Evolutionary conservation across 2,329 filamentous ascomycete genomes (phyloP).

Genomic region (Aspergillus persii): DNA sequence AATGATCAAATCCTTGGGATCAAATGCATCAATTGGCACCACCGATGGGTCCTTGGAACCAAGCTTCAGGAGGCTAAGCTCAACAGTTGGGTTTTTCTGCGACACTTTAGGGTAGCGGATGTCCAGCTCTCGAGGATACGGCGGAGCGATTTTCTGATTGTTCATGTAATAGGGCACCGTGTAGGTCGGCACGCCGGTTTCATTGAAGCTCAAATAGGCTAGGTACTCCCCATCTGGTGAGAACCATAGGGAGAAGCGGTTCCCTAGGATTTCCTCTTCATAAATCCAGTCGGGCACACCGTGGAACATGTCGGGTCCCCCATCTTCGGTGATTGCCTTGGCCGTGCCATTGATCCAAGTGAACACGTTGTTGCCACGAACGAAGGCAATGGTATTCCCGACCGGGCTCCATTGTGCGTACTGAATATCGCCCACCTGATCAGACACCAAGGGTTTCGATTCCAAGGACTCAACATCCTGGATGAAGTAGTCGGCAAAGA

Average conservation of each 20-base stretch:
- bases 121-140: constrained; percentile 62
- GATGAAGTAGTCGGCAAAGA: constrained; percentile 65
- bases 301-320: constrained; percentile 80
- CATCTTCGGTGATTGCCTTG: constrained; percentile 72
- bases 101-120: constrained; percentile 69
- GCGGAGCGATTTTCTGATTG: constrained; percentile 54
- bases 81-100: constrained; percentile 64
- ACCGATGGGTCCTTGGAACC: constrained; percentile 45
- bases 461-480: constrained; percentile 56
- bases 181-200: constrained; percentile 66
- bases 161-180: constrained; percentile 67
- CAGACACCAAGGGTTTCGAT: constrained; percentile 53
- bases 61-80: constrained; percentile 58
- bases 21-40: constrained; percentile 57
- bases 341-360: constrained; percentile 56
- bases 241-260: constrained; percentile 85
- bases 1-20: constrained; percentile 61
- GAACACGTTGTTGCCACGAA: constrained; percentile 65
- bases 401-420: constrained; percentile 62
- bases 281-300: constrained; percentile 96
- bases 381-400: constrained; percentile 63
- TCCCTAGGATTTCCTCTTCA: constrained; percentile 74
- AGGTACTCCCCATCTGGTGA: constrained; percentile 80
- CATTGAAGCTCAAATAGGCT: constrained; percentile 83
- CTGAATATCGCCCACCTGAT: constrained; percentile 64